phyloP scores from a whole-genome alignment of 306 rosid species.

The Casuarina cunninghamiana region DNA sequence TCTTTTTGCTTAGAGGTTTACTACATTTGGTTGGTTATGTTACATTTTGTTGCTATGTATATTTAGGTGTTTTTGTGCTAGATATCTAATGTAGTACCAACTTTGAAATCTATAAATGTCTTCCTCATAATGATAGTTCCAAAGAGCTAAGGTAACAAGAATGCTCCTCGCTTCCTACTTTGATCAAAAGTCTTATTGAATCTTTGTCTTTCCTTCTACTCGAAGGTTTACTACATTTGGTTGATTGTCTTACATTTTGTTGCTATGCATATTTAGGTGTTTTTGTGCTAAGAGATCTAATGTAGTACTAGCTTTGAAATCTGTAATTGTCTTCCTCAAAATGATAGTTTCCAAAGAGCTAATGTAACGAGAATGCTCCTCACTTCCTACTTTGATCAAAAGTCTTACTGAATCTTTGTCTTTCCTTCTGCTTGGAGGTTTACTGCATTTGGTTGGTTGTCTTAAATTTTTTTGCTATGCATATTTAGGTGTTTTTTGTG shows the following conservation, averaged over 20 bases:
- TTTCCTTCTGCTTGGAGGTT: too few relatives aligned
- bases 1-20: background rate
- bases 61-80: background rate
- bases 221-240: background rate
- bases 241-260: background rate
- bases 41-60: background rate
- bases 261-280: background rate
- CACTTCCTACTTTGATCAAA: too few relatives aligned
- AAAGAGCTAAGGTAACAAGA: slow-evolving; percentile 31
- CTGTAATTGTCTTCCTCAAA: too few relatives aligned
- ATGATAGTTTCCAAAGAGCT: too few relatives aligned
- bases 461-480: background rate
- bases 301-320: too few relatives aligned
- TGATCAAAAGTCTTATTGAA: slow-evolving; percentile 5
- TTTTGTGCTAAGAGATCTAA: too few relatives aligned
- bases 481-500: background rate
- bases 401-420: too few relatives aligned
- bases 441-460: background rate
- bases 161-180: slow-evolving; percentile 8
- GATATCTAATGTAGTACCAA: background rate
- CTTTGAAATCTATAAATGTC: slow-evolving; percentile 24
- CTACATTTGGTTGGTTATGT: background rate
- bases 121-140: slow-evolving; percentile 11
- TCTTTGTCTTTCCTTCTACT: background rate
- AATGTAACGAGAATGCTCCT: too few relatives aligned